Conservation (phyloP, 2,329 filamentous ascomycete genomes). For the Penicillium sclerotigenum region DNA sequence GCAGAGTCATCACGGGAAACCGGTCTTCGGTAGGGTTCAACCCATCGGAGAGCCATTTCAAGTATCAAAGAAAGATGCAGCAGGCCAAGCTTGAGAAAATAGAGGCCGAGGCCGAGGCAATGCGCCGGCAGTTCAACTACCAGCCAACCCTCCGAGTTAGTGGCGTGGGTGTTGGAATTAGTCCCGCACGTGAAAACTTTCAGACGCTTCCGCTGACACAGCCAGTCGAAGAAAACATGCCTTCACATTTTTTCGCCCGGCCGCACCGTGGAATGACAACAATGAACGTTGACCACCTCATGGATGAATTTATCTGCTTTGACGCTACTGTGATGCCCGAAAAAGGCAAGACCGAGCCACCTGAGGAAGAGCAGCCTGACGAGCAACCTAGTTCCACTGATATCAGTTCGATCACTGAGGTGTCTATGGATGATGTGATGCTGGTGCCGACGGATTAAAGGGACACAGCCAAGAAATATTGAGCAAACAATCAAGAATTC, state of each 20-base stretch:
- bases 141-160: neutral
- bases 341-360: neutral
- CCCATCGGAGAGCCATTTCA: neutral
- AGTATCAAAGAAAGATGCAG: neutral
- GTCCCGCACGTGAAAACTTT: neutral
- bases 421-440: neutral
- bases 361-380: neutral
- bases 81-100: neutral
- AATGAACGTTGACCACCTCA: neutral
- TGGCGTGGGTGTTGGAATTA: neutral
- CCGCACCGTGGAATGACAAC: neutral
- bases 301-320: neutral
- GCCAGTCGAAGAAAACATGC: neutral
- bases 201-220: neutral
- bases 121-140: neutral
- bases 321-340: neutral
- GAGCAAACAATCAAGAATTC: neutral
- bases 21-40: neutral
- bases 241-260: neutral
- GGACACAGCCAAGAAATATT: neutral
- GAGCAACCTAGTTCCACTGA: neutral
- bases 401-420: neutral
- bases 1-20: neutral
- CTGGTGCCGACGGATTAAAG: neutral
- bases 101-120: neutral